phyloP scores from a whole-genome alignment of 305 asterid species.

The Solanum hybrid region DNA sequence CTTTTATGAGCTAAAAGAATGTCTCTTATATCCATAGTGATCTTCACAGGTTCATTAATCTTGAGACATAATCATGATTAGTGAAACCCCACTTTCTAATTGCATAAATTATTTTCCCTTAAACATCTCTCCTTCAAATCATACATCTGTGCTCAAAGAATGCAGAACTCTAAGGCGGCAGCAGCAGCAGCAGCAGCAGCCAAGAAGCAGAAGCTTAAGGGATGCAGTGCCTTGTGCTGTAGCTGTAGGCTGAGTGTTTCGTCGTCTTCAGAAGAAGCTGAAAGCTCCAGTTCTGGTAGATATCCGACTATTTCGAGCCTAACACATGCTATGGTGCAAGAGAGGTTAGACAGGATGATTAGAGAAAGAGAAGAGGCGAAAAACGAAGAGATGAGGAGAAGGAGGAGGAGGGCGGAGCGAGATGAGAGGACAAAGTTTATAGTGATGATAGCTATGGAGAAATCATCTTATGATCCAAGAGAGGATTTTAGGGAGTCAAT shows the following conservation, averaged over 20 bases:
- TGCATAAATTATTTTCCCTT: conserved; percentile 25
- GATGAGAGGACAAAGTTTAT: conserved; percentile 32
- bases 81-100: conserved; percentile 23
- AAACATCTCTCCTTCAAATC: conserved; percentile 6
- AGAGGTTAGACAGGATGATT: conserved; percentile 54
- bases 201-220: conserved; percentile 36
- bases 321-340: conserved; percentile 73
- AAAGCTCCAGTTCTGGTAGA: conserved; percentile 30
- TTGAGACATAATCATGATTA: conserved; percentile 38
- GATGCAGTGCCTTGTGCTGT: conserved; percentile 48
- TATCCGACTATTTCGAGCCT: conserved; percentile 40
- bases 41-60: conserved; percentile 18
- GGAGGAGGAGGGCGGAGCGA: conserved; percentile 17
- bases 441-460: conserved; percentile 67
- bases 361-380: conserved; percentile 30
- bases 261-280: conserved; percentile 35
- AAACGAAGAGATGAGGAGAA: conserved; percentile 19
- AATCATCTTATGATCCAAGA: conserved; percentile 49
- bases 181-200: background rate
- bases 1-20: conserved; percentile 21
- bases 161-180: conserved; percentile 27
- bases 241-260: conserved; percentile 53
- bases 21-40: conserved; percentile 19
- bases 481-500: conserved; percentile 66
- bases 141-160: conserved; percentile 21